A percentile compares a stretch with the other conserved stretches of the same genome.
Conservation (phyloP, 805 yeast species). For the Hermanozyma aechmeae region DNA sequence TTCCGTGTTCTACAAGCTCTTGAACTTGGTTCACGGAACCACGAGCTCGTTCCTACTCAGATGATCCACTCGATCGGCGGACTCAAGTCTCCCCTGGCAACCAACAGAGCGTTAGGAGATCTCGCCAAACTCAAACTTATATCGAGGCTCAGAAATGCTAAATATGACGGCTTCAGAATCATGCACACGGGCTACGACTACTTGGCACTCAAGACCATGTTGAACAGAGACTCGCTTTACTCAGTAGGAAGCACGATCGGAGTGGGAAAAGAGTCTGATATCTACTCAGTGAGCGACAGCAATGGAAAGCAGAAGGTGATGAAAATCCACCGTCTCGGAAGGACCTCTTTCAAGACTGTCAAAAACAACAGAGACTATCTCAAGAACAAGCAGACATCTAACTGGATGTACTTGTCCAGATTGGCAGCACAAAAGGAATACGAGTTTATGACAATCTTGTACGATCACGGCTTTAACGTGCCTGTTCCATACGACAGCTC, state of each 20-base stretch:
- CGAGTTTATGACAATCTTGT: constrained; percentile 72
- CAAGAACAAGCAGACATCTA: constrained; percentile 60
- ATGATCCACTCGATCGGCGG: constrained; percentile 77
- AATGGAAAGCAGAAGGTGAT: constrained; percentile 59
- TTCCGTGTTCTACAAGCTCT: constrained; percentile 83
- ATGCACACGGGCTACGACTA: constrained; percentile 90
- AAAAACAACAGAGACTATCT: constrained; percentile 91
- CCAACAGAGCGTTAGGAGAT: constrained; percentile 71
- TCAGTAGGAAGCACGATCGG: constrained; percentile 86
- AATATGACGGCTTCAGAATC: constrained; percentile 88
- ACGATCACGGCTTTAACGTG: constrained; percentile 70
- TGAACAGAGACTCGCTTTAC: constrained; percentile 61
- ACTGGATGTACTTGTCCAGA: constrained; percentile 88
- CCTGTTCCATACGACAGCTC: constrained; percentile 87
- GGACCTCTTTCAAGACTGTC: constrained; percentile 87
- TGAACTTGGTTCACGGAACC: constrained; percentile 85
- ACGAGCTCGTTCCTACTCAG: constrained; percentile 87
- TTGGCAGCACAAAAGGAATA: constrained; percentile 91
- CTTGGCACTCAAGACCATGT: constrained; percentile 78
- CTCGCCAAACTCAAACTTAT: constrained; percentile 80
- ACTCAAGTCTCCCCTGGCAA: constrained; percentile 63
- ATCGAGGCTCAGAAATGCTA: constrained; percentile 76
- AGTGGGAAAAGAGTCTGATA: constrained; percentile 96
- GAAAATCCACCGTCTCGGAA: constrained; percentile 88
- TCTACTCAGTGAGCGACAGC: constrained; percentile 68